Percentiles rank a stretch among this genome's conserved stretches.
Conservation (phyloP, 768 basidiomycete genomes). For the Russula emetica region DNA sequence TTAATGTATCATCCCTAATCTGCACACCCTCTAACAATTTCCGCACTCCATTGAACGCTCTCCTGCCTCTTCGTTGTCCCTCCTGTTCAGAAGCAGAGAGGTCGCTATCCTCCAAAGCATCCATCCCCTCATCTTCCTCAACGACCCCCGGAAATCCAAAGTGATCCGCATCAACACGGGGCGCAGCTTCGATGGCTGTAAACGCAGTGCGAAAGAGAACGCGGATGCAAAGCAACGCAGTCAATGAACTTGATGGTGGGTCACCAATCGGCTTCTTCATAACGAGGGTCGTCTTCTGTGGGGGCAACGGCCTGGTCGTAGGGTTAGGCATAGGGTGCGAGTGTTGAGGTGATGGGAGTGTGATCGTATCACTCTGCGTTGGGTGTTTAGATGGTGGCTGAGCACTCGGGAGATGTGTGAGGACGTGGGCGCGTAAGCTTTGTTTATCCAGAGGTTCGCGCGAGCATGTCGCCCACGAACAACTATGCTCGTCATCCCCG, state of each 20-base stretch:
- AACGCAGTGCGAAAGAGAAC: slow-evolving; percentile 80
- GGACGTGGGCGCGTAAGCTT: slow-evolving; percentile 59
- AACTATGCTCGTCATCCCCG: slow-evolving; percentile 47
- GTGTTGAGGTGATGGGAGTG: slow-evolving; percentile 52
- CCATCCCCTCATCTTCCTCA: slow-evolving; percentile 72
- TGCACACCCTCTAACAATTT: slow-evolving; percentile 59
- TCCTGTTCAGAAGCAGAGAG: slow-evolving; percentile 48
- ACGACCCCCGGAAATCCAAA: slow-evolving; percentile 86
- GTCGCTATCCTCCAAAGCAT: slow-evolving; percentile 33
- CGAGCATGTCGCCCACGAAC: slow-evolving; percentile 71
- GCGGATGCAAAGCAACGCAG: slow-evolving; percentile 77
- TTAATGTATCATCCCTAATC: slow-evolving; percentile 58
- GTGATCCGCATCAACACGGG: slow-evolving; percentile 74
- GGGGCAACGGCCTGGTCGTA: slow-evolving; percentile 65
- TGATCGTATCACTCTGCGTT: slow-evolving; percentile 69
- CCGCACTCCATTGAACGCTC: slow-evolving; percentile 62
- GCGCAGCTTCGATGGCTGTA: slow-evolving; percentile 59
- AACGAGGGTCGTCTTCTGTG: slow-evolving; percentile 56
- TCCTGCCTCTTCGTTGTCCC: slow-evolving; percentile 66
- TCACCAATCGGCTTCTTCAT: slow-evolving; percentile 58
- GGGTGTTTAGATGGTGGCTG: slow-evolving; percentile 56
- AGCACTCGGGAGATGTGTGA: slow-evolving; percentile 68
- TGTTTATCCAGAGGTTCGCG: slow-evolving; percentile 45
- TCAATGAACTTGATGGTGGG: slow-evolving; percentile 69
- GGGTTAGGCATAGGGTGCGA: slow-evolving; percentile 58